A percentile compares a stretch with the other conserved stretches of the same genome.
These are phyloP conservation scores for Pseudozyma sp. DNA, from an alignment of 1,284 basidiomycete genomes.

Conservation along the genomic window DNA sequence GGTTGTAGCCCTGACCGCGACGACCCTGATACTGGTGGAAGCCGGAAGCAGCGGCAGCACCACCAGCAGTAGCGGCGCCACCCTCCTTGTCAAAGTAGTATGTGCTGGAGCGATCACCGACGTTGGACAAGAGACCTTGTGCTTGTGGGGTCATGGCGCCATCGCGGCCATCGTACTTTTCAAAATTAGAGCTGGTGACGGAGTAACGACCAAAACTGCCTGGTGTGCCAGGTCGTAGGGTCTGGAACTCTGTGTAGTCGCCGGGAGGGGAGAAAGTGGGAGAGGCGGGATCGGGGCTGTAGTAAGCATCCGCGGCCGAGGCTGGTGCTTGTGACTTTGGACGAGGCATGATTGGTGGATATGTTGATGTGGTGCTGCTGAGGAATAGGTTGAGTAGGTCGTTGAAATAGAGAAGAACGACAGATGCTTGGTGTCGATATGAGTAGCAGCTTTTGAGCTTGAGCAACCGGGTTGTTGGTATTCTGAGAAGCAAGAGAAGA, in stretches of 20 bases:
- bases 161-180: slow-evolving; percentile 35
- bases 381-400: not conserved
- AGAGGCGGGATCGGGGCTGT: slow-evolving; percentile 39
- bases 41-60: slow-evolving; percentile 11
- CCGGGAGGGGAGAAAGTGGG: slow-evolving; percentile 48
- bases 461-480: not conserved
- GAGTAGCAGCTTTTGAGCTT: not conserved
- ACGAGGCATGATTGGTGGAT: slow-evolving; percentile 19
- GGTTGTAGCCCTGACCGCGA: slow-evolving; percentile 45
- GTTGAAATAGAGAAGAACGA: too few relatives aligned
- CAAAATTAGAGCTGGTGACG: slow-evolving; percentile 27
- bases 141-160: slow-evolving; percentile 26
- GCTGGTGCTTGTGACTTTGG: slow-evolving; percentile 14
- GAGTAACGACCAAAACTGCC: slow-evolving; percentile 34
- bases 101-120: slow-evolving; percentile 26
- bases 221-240: slow-evolving; percentile 40
- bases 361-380: not conserved
- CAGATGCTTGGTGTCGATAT: not conserved
- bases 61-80: slow-evolving; percentile 23
- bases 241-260: slow-evolving; percentile 47
- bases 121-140: slow-evolving; percentile 27
- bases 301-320: slow-evolving; percentile 27
- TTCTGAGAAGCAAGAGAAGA: not conserved
- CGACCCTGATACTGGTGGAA: slow-evolving; percentile 32
- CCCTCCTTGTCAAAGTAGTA: slow-evolving; percentile 57